Conservation (phyloP, 2,329 filamentous ascomycete species). For the Fusarium mundagurra region DNA sequence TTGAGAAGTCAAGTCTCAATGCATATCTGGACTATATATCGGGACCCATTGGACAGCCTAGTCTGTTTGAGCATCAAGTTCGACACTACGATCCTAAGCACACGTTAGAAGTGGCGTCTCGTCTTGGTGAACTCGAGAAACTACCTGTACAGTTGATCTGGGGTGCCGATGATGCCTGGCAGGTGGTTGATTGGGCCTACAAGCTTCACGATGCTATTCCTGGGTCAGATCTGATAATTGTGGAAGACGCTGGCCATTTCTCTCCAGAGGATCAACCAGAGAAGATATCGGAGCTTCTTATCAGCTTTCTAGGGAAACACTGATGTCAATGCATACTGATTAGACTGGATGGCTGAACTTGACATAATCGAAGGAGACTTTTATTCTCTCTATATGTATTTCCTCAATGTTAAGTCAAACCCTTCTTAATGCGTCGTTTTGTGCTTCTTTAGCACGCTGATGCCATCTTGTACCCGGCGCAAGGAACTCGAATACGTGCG, state of each 20-base stretch:
- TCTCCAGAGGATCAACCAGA: conserved; percentile 45
- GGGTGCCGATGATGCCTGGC: conserved; percentile 47
- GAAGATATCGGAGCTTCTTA: conserved; percentile 24
- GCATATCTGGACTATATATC: conserved; percentile 46
- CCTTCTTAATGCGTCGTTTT: conserved; percentile 16
- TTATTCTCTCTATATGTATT: background rate
- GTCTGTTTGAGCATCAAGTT: conserved; percentile 48
- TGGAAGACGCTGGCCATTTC: conserved; percentile 46
- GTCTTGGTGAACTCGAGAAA: conserved; percentile 37
- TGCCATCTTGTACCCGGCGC: conserved; percentile 29
- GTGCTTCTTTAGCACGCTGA: conserved; percentile 8
- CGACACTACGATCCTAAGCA: conserved; percentile 48
- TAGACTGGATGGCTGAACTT: background rate
- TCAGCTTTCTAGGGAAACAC: conserved; percentile 14
- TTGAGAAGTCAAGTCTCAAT: conserved; percentile 37
- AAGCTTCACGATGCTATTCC: conserved; percentile 45
- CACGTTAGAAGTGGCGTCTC: conserved; percentile 44
- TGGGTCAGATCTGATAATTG: conserved; percentile 40
- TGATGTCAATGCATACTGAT: background rate
- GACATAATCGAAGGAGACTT: background rate
- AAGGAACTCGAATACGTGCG: conserved; percentile 34
- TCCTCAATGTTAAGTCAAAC: background rate
- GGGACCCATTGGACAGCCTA: conserved; percentile 45
- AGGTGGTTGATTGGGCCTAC: conserved; percentile 45
- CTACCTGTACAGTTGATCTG: conserved; percentile 45